Evolutionary conservation across 495 filamentous ascomycete genomes (phyloP).

Genomic region (Penicillium daleae): DNA sequence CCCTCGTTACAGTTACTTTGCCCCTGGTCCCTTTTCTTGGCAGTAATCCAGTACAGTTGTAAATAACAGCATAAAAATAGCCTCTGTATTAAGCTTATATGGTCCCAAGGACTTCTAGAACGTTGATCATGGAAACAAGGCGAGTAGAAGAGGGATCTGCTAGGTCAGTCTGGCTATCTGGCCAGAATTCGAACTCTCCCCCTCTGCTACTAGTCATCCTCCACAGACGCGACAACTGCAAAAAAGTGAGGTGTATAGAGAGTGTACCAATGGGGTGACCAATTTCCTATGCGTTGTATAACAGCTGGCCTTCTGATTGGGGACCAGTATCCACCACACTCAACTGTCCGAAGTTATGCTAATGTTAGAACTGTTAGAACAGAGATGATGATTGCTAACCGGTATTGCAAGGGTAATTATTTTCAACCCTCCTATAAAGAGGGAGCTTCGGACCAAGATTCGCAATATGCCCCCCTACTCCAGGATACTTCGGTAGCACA

Average conservation of each 20-base stretch:
- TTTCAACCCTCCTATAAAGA: slow-evolving; percentile 3
- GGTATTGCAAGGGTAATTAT: slow-evolving; percentile 13
- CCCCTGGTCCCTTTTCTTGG: slow-evolving; percentile 10
- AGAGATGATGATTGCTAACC: slow-evolving; percentile 13
- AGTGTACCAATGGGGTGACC: no score
- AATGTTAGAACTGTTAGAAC: no score
- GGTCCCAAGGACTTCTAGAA: slow-evolving; percentile 11
- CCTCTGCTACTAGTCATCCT: background rate
- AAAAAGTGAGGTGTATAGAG: no score
- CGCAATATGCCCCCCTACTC: slow-evolving; percentile 24
- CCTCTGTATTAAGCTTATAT: slow-evolving; percentile 9
- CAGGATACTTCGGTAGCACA: slow-evolving; percentile 16
- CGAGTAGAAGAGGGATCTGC: slow-evolving; percentile 8
- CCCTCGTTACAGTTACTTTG: slow-evolving; percentile 2
- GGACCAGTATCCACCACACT: no score
- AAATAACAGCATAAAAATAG: slow-evolving; percentile 13
- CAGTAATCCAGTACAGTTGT: slow-evolving; percentile 16
- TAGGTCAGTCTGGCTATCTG: background rate
- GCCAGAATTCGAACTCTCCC: background rate
- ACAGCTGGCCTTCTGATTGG: no score
- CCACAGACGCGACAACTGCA: background rate
- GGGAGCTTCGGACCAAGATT: slow-evolving; percentile 9
- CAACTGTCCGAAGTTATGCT: no score
- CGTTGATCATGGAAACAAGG: slow-evolving; percentile 15
- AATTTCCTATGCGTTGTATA: no score